Conservation (phyloP, 176 grass and related monocot species). For the Aegilops longissima region DNA sequence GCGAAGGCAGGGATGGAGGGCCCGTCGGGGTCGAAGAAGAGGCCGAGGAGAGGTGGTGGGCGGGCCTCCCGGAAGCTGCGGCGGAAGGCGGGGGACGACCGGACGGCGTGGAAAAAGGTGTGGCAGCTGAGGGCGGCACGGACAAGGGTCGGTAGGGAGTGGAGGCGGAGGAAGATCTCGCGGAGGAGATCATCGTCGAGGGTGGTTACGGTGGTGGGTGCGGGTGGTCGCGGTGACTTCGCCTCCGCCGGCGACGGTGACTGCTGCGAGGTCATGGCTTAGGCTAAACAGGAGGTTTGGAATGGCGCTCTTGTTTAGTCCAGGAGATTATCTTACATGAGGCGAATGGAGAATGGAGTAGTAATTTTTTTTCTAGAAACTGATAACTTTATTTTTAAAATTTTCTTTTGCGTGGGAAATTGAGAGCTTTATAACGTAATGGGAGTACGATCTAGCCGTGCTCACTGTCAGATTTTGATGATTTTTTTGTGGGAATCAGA, state of each 20-base stretch:
- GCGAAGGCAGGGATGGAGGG: not conserved
- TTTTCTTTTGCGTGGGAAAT: no score
- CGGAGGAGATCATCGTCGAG: not conserved
- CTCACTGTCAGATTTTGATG: no score
- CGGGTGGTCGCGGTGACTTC: not conserved
- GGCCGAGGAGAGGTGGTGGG: not conserved
- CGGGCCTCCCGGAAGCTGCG: not conserved
- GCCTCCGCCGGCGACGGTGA: not conserved
- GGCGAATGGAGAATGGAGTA: no score
- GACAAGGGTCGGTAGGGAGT: not conserved
- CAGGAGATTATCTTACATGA: no score
- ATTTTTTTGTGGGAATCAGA: no score
- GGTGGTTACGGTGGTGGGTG: not conserved
- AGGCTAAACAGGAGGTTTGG: not conserved
- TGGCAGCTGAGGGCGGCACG: not conserved
- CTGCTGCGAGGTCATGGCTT: not conserved
- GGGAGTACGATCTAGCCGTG: no score
- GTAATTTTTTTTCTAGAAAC: no score
- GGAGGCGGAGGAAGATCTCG: not conserved
- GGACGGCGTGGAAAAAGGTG: not conserved
- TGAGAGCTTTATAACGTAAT: no score
- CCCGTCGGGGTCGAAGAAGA: not conserved
- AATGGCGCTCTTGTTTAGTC: no score
- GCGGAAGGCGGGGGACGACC: not conserved
- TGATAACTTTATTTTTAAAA: no score